Conservation (phyloP, 495 filamentous ascomycete genomes). For the Penicillium pulvis region DNA sequence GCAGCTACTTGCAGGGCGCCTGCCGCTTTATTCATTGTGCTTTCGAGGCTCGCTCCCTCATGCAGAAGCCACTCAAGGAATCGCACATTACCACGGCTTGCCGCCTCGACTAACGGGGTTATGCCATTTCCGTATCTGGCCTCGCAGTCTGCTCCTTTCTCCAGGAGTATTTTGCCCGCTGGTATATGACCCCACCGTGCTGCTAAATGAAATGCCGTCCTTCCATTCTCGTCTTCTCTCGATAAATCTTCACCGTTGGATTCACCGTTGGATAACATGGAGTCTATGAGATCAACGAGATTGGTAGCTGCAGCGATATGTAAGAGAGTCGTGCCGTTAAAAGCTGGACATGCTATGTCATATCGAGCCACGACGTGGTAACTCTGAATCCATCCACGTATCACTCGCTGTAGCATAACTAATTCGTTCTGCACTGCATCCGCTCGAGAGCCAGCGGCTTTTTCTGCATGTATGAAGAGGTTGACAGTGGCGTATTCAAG, state of each 20-base stretch:
- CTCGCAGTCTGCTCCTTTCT: constrained; percentile 1
- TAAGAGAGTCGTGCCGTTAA: constrained; percentile 5
- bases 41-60: not conserved
- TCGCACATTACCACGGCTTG: not conserved
- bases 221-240: not conserved
- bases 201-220: constrained; percentile 10
- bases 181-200: not conserved
- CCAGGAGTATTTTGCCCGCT: not conserved
- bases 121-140: not conserved
- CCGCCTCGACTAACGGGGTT: constrained; percentile 2
- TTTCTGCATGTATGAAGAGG: not conserved
- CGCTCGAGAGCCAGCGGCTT: not conserved
- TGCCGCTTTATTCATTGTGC: not conserved
- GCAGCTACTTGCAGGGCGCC: constrained; percentile 1
- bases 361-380: not conserved
- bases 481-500: constrained; percentile 1
- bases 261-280: not conserved
- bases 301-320: constrained; percentile 9
- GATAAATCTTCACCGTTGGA: not conserved
- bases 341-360: not conserved
- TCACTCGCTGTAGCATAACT: not conserved
- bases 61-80: constrained; percentile 10
- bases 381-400: not conserved
- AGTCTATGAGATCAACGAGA: constrained; percentile 3
- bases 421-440: not conserved